phyloP scores from a whole-genome alignment of 2,329 filamentous ascomycete species.

The Esteya vermicola region DNA sequence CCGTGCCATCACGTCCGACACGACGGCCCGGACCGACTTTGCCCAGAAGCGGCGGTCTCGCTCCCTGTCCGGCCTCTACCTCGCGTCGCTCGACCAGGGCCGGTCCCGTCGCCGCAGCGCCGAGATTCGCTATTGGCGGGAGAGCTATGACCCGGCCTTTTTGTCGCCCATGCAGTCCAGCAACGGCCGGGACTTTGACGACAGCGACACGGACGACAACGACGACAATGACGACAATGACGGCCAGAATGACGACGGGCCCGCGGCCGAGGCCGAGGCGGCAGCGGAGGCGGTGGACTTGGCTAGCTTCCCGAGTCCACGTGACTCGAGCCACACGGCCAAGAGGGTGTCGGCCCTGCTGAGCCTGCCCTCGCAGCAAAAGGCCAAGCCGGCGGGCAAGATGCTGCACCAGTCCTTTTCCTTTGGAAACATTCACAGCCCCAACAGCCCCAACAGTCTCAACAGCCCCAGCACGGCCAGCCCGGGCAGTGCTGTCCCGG shows the following conservation, averaged over 20 bases:
- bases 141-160: constrained; percentile 38
- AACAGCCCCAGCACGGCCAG: no score
- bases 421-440: constrained; percentile 15
- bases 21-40: constrained; percentile 13
- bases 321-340: no score
- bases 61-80: constrained; percentile 41
- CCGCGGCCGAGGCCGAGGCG: not conserved
- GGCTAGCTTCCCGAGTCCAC: no score
- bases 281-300: not conserved
- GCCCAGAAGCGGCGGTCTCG: constrained; percentile 40
- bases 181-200: constrained; percentile 16
- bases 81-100: constrained; percentile 19
- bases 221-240: constrained; percentile 9
- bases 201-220: constrained; percentile 2
- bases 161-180: constrained; percentile 36
- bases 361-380: no score
- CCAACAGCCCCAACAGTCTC: constrained; percentile 51
- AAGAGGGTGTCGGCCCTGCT: no score
- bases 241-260: not conserved
- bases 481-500: no score
- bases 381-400: not conserved
- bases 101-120: constrained; percentile 40
- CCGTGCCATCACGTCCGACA: constrained; percentile 46
- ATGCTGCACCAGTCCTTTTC: constrained; percentile 30
- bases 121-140: constrained; percentile 50